Conservation (phyloP, 306 rosid genomes). For the Ammopiptanthus mongolicus region DNA sequence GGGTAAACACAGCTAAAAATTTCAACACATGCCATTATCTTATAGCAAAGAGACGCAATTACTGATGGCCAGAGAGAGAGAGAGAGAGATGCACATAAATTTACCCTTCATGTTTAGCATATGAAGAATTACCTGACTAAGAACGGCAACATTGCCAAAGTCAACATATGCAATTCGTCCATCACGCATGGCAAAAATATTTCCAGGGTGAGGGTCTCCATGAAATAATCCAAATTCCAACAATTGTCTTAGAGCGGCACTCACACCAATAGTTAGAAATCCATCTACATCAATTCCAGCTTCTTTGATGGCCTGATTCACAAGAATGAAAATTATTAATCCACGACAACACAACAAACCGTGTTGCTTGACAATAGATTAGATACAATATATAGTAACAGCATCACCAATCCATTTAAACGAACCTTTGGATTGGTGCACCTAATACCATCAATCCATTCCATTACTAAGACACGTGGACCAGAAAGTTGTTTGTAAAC, state of each 20-base stretch:
- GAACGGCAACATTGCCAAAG: slow-evolving; percentile 97
- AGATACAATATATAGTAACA: background rate
- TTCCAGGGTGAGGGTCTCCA: slow-evolving; percentile 99
- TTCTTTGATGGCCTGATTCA: slow-evolving; percentile 75
- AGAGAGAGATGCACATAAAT: background rate
- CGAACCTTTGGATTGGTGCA: slow-evolving; percentile 93
- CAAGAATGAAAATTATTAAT: slow-evolving; percentile 24
- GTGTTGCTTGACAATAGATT: background rate
- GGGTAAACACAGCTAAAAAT: slow-evolving; percentile 1
- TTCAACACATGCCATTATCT: background rate
- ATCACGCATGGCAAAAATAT: slow-evolving; percentile 95
- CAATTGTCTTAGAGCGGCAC: slow-evolving; percentile 94
- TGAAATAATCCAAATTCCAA: slow-evolving; percentile 97
- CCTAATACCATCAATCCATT: slow-evolving; percentile 98
- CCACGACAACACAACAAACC: slow-evolving; percentile 9
- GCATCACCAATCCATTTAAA: slow-evolving; percentile 22
- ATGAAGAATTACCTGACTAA: slow-evolving; percentile 79
- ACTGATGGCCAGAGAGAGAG: background rate
- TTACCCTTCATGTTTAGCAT: background rate
- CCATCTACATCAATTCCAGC: slow-evolving; percentile 88
- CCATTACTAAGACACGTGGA: slow-evolving; percentile 91
- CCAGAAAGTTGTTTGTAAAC: slow-evolving; percentile 83
- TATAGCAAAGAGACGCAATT: slow-evolving; percentile 5
- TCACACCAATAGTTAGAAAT: slow-evolving; percentile 90
- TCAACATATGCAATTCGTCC: slow-evolving; percentile 98